phyloP scores from a whole-genome alignment of 768 basidiomycete species.

The Tylopilus sp. region DNA sequence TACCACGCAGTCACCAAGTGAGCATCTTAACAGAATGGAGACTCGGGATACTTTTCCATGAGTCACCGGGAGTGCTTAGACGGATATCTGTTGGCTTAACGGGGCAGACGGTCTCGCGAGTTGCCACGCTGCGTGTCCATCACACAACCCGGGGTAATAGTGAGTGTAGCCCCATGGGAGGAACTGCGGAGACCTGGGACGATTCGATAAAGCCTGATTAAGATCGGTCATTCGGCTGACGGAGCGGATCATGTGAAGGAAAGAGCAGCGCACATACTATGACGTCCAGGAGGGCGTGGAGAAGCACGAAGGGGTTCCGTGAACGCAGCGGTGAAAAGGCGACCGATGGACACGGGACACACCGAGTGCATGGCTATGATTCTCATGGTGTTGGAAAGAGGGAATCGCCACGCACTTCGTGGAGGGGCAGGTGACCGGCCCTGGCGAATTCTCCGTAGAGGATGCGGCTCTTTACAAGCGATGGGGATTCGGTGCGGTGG shows the following conservation, averaged over 20 bases:
- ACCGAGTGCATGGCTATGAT: slow-evolving; percentile 12
- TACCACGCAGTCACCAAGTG: background rate
- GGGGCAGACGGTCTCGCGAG: slow-evolving; percentile 8
- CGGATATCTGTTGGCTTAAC: slow-evolving; percentile 2
- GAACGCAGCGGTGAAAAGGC: slow-evolving; percentile 17
- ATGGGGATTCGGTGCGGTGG: background rate
- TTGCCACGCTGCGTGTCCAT: slow-evolving; percentile 6
- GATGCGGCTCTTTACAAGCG: slow-evolving; percentile 6
- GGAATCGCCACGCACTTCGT: slow-evolving; percentile 3
- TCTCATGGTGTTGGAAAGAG: slow-evolving; percentile 12
- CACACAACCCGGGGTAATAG: slow-evolving; percentile 33
- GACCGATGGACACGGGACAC: slow-evolving; percentile 7
- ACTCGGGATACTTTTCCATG: background rate
- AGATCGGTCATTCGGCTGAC: slow-evolving; percentile 12
- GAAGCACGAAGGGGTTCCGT: slow-evolving; percentile 1
- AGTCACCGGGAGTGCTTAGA: slow-evolving; percentile 11
- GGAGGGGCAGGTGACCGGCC: slow-evolving; percentile 15
- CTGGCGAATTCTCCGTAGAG: background rate
- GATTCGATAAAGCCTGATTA: slow-evolving; percentile 7
- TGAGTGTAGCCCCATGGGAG: slow-evolving; percentile 20
- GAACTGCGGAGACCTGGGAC: slow-evolving; percentile 19
- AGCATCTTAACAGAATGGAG: slow-evolving; percentile 9
- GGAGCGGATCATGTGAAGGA: slow-evolving; percentile 27
- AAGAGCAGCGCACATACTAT: slow-evolving; percentile 12
- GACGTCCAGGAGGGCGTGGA: slow-evolving; percentile 11